Evolutionary conservation across 257 asterid genomes (phyloP), one percentile per base, ranked within the genome.

Genomic region (Paraleonurus japonicus): DNA sequence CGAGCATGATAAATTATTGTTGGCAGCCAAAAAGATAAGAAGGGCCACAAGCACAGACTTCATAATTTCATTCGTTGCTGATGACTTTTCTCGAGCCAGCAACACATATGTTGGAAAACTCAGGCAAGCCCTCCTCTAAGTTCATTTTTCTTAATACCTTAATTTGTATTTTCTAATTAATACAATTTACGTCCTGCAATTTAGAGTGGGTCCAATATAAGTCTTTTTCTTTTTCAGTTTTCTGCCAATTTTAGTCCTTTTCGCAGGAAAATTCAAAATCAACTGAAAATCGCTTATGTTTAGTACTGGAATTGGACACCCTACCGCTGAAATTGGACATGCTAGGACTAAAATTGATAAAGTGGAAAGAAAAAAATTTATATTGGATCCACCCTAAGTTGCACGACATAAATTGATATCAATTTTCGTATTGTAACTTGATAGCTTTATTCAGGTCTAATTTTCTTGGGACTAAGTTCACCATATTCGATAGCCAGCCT

Each of bases 1-100:
- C 13, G 95, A 86, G 73, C 85, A 78, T 0, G 92, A 90, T 65
- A 92, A 92, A 77, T 78, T 92, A 71, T 67, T 92, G 78, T 61
- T 92, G 75, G 93, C 93, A 3, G 97, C 98, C 37, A 92, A 89
- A 79, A 88, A 76, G 85, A 74, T 83, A 63, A 82, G 96, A 83
- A 82, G 93, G 86, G 87, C 97, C 53, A 81, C 97, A 9, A 88
- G 96, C 87, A 92, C 95, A 1, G 93, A 90, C 64, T 92, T 92
- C 17, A 77, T 92, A 48, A 79, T 90, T 71, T 92, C 98, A n/a
- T 82, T 90, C 80, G 95, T 88, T 59, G 87, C 88, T 0, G 95
- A 85, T 57, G 96, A 88, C 61, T 92, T 90, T 80, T 92, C 96
- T 71, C 89, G 95, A 69, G 96, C 92, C 81, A 90, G 98, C 95